Evolutionary conservation across 2,329 filamentous ascomycete species (phyloP).

Genomic region (Sporothrix humicola): DNA sequence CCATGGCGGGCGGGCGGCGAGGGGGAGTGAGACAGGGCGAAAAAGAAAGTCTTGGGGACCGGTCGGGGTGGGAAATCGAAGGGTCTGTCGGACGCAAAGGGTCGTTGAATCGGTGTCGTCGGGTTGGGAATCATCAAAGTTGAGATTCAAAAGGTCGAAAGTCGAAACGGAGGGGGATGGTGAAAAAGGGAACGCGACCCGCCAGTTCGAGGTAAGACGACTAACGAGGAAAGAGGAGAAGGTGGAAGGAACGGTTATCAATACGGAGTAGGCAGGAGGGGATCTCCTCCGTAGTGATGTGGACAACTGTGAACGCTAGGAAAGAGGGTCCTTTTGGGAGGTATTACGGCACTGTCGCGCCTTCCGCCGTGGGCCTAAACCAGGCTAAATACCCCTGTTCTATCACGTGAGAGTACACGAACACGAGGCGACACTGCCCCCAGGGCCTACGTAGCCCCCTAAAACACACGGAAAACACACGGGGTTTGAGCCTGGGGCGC

Average conservation of each 20-base stretch:
- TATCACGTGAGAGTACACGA: constrained; percentile 4
- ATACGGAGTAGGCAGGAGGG: constrained; percentile 29
- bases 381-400: constrained; percentile 17
- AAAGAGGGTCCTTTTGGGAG: constrained; percentile 13
- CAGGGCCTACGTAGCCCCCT: constrained; percentile 11
- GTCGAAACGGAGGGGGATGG: not conserved
- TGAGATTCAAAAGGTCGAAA: not conserved
- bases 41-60: not conserved
- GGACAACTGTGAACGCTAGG: not conserved
- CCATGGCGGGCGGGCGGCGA: constrained; percentile 66
- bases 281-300: constrained; percentile 1
- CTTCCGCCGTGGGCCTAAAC: constrained; percentile 1
- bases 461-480: constrained; percentile 21
- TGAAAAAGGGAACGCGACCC: constrained; percentile 21
- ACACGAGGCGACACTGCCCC: not conserved
- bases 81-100: not conserved
- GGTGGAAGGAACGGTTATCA: constrained; percentile 26
- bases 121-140: not conserved
- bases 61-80: not conserved
- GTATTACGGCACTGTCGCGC: not conserved
- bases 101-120: not conserved
- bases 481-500: not conserved
- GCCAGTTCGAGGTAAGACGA: not conserved
- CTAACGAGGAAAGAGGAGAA: constrained; percentile 19
- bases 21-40: constrained; percentile 11